Evolutionary conservation across 306 rosid genomes (phyloP).

Genomic region (Comarum palustre): DNA sequence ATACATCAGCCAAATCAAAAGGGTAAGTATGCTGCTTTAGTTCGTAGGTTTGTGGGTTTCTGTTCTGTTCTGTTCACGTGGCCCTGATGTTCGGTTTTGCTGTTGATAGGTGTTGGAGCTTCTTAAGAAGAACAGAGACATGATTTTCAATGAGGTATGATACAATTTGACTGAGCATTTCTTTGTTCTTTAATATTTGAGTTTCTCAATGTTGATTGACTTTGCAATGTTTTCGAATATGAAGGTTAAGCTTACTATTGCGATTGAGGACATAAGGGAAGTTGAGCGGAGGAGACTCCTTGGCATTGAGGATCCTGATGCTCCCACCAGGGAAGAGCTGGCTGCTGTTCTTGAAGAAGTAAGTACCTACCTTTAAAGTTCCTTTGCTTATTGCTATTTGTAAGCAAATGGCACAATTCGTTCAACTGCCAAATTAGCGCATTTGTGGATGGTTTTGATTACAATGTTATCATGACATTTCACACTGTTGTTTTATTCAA

Average conservation of each 20-base stretch:
- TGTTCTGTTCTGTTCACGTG: background rate
- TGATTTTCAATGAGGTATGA: slow-evolving; percentile 80
- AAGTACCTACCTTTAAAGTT: slow-evolving; percentile 16
- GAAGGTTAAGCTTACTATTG: slow-evolving; percentile 78
- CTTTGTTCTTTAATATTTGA: background rate
- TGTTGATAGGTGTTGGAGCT: slow-evolving; percentile 68
- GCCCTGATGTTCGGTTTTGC: slow-evolving; percentile 1
- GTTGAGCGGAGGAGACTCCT: slow-evolving; percentile 82
- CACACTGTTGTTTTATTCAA: background rate
- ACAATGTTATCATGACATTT: background rate
- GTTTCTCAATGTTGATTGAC: background rate
- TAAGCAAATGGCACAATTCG: background rate
- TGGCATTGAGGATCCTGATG: slow-evolving; percentile 79
- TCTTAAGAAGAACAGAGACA: slow-evolving; percentile 79
- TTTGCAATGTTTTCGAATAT: background rate
- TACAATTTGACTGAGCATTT: background rate
- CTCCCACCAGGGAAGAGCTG: slow-evolving; percentile 81
- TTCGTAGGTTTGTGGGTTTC: background rate
- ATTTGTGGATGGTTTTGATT: background rate
- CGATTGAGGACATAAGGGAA: slow-evolving; percentile 95
- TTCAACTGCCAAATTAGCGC: background rate
- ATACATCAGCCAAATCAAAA: slow-evolving; percentile 61
- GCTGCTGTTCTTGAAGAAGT: slow-evolving; percentile 79
- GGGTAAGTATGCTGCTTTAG: slow-evolving; percentile 28
- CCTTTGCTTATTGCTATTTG: background rate